Conservation (phyloP, 2,329 filamentous ascomycete species). For the Neofusicoccum umdonicola region DNA sequence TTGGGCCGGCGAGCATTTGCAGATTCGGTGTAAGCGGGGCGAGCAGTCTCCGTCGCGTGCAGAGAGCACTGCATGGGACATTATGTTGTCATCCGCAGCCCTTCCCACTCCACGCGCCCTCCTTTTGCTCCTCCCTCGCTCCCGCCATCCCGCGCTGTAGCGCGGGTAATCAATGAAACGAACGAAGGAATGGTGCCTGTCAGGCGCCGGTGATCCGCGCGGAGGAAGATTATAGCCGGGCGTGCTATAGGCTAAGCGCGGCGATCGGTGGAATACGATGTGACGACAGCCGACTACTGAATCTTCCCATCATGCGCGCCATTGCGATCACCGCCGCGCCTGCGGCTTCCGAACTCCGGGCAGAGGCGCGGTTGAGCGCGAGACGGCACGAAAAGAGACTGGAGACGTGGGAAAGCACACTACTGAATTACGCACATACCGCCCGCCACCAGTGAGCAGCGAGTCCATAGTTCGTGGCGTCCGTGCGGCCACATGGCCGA, state of each 20-base stretch:
- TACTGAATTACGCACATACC: too few species aligned
- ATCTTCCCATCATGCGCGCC: too few species aligned
- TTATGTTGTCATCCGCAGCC: too few species aligned
- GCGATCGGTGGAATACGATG: neutral
- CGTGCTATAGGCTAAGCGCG: neutral
- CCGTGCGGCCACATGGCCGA: conserved; percentile 10
- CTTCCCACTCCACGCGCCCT: neutral
- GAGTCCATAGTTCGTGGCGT: neutral
- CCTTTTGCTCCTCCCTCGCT: neutral
- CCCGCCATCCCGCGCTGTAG: neutral
- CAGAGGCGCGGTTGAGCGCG: too few species aligned
- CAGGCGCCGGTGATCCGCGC: neutral
- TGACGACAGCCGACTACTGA: too few species aligned
- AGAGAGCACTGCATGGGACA: neutral
- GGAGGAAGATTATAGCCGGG: neutral
- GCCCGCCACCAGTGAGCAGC: too few species aligned
- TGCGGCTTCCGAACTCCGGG: too few species aligned
- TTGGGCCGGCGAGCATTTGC: neutral
- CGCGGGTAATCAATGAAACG: neutral
- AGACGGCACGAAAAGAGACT: too few species aligned
- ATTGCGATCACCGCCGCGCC: too few species aligned
- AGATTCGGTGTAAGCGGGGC: neutral
- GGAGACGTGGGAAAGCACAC: too few species aligned
- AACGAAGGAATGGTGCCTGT: neutral
- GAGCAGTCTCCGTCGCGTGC: neutral